Percentiles rank a stretch among this genome's conserved stretches.
phyloP scores from a whole-genome alignment of 2,329 filamentous ascomycete species.

The Sporothrix mexicana region DNA sequence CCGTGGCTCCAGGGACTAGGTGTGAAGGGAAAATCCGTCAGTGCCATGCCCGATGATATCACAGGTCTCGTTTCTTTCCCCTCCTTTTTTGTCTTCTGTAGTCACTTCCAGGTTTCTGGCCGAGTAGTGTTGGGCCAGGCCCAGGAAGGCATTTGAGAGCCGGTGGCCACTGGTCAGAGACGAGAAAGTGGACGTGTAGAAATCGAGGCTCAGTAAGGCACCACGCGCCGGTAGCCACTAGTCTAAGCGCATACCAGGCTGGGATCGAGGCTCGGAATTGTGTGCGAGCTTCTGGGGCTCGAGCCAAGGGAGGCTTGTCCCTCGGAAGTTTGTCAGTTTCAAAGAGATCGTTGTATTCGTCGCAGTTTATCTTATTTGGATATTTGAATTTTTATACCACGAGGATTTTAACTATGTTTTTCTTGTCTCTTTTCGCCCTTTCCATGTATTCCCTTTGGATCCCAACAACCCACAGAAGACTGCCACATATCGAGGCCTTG shows the following conservation, averaged over 20 bases:
- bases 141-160: slow-evolving; percentile 8
- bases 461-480: neutral
- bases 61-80: neutral
- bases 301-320: neutral
- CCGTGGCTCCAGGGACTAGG: neutral
- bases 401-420: neutral
- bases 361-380: neutral
- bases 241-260: slow-evolving; percentile 8
- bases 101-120: neutral
- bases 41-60: neutral
- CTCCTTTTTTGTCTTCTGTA: neutral
- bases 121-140: neutral
- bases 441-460: neutral
- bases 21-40: neutral
- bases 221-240: slow-evolving; percentile 16
- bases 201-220: slow-evolving; percentile 26
- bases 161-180: neutral
- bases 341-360: neutral
- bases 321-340: neutral
- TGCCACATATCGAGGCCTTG: neutral
- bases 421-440: neutral
- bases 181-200: slow-evolving; percentile 11
- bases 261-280: neutral
- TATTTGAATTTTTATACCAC: neutral
- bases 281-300: neutral